Percentiles rank a stretch among this genome's conserved stretches.
phyloP scores from a whole-genome alignment of 441 rosid species.

The Populus trichocarpa region DNA sequence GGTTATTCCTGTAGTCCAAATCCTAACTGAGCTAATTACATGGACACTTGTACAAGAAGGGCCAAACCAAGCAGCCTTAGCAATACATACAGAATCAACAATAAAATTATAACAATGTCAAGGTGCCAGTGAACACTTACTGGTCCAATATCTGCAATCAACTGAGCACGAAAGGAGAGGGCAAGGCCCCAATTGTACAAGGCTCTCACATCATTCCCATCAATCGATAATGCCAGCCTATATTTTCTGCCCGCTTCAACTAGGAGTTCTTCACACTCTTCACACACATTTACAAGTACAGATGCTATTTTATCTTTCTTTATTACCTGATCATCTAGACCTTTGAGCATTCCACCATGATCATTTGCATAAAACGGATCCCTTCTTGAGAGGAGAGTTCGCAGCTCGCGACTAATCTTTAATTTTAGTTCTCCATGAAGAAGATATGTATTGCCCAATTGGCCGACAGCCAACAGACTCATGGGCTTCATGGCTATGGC shows the following conservation, averaged over 20 bases:
- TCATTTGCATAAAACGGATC: slow-evolving; percentile 11
- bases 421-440: slow-evolving; percentile 71
- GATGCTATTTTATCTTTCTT: slow-evolving; percentile 41
- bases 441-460: slow-evolving; percentile 67
- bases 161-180: slow-evolving; percentile 67
- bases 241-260: slow-evolving; percentile 68
- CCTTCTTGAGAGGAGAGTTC: slow-evolving; percentile 45
- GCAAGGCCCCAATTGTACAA: slow-evolving; percentile 83
- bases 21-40: background rate
- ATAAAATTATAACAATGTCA: background rate
- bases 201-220: slow-evolving; percentile 61
- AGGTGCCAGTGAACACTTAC: slow-evolving; percentile 35
- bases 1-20: background rate
- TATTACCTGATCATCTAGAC: slow-evolving; percentile 17
- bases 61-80: slow-evolving; percentile 1
- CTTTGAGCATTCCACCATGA: slow-evolving; percentile 26
- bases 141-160: slow-evolving; percentile 75
- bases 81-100: background rate
- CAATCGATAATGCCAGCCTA: slow-evolving; percentile 30
- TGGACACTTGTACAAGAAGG: background rate
- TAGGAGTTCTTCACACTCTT: slow-evolving; percentile 70
- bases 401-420: slow-evolving; percentile 54
- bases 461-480: slow-evolving; percentile 71
- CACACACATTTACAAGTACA: slow-evolving; percentile 49
- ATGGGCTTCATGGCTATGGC: slow-evolving; percentile 58